Percentiles rank a stretch among this genome's conserved stretches.
Evolutionary conservation across 768 basidiomycete genomes (phyloP).

Genomic region (Suillus luteus): DNA sequence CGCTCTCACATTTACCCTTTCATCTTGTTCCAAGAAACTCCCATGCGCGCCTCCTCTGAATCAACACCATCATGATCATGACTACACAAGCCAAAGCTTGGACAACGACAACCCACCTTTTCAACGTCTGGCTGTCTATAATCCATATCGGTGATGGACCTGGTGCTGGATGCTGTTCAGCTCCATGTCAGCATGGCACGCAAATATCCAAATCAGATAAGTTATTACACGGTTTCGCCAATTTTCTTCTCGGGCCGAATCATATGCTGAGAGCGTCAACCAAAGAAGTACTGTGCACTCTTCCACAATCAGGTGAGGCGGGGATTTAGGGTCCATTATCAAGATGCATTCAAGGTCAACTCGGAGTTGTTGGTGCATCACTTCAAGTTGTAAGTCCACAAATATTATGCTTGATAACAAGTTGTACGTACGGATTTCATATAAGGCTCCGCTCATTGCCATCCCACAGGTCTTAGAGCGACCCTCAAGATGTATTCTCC

Average conservation of each 20-base stretch:
- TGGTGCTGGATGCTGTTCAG: neutral
- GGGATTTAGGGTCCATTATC: neutral
- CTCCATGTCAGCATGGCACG: neutral
- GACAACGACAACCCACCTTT: neutral
- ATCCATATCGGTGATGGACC: neutral
- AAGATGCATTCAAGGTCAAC: no score
- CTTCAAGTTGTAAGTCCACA: neutral
- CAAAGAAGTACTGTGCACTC: neutral
- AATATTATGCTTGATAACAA: neutral
- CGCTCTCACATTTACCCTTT: slow-evolving; percentile 6
- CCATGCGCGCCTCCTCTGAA: neutral
- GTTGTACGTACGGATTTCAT: neutral
- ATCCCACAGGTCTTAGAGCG: neutral
- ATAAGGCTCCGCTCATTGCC: neutral
- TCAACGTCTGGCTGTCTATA: neutral
- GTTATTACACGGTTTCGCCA: neutral
- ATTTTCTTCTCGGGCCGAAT: neutral
- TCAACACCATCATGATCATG: no score
- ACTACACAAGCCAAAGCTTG: neutral
- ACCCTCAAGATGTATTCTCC: neutral
- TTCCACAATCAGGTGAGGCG: neutral
- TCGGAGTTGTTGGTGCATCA: no score
- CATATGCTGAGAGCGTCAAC: neutral
- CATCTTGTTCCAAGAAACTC: neutral
- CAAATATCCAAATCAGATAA: neutral